A percentile compares a stretch with the other conserved stretches of the same genome.
phyloP scores from a whole-genome alignment of 768 basidiomycete genomes.

The Tremella yokohamensis region DNA sequence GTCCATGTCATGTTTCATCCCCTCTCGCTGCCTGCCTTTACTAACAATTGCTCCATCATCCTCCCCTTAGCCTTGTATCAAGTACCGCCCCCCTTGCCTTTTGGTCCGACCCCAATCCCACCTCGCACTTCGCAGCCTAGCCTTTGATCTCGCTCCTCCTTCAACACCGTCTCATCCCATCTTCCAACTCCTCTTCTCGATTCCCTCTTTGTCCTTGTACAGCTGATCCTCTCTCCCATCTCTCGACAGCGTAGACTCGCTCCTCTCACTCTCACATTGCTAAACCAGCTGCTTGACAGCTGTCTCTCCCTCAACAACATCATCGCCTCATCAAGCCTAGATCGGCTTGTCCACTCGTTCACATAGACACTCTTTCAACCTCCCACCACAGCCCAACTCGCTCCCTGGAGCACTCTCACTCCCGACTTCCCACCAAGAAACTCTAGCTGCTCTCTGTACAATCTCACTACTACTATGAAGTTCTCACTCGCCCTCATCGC shows the following conservation, averaged over 20 bases:
- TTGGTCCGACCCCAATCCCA: background rate
- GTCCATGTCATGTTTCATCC: no score
- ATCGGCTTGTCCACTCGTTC: constrained; percentile 4
- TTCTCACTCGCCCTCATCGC: background rate
- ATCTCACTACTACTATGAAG: background rate
- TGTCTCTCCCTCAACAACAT: no score
- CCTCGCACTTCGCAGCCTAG: background rate
- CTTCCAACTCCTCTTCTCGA: background rate
- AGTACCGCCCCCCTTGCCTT: background rate
- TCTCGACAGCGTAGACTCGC: background rate
- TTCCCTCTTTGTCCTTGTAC: background rate
- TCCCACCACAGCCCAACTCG: background rate
- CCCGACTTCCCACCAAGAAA: no score
- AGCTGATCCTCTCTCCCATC: background rate
- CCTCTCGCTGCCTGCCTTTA: no score
- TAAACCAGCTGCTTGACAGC: background rate
- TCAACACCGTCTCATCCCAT: background rate
- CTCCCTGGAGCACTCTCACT: background rate
- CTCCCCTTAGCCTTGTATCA: no score
- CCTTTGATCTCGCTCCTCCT: background rate
- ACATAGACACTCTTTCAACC: background rate
- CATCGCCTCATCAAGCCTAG: no score
- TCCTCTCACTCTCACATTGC: background rate
- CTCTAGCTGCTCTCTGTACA: background rate
- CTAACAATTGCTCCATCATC: no score